Evolutionary conservation across 108 stramenopile species (phyloP).

Genomic region (Parietichytrium sp.): DNA sequence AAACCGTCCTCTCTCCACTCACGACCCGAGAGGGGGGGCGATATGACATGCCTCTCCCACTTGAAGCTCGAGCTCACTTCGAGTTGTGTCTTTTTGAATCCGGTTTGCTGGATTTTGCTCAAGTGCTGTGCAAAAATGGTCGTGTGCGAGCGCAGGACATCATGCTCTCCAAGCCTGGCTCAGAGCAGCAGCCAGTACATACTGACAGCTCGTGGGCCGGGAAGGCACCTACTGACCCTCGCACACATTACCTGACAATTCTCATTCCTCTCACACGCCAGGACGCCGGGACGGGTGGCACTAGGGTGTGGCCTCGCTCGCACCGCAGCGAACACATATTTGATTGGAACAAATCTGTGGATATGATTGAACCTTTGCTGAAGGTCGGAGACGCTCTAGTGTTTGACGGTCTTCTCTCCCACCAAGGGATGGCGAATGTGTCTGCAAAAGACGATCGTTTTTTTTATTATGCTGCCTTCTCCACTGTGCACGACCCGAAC

Average conservation of each 20-base stretch:
- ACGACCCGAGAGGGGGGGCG: slow-evolving; percentile 9
- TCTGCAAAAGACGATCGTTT: slow-evolving; percentile 35
- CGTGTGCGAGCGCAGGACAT: slow-evolving; percentile 16
- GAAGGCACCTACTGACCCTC: not conserved
- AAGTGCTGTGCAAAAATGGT: not conserved
- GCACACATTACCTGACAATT: slow-evolving; percentile 3
- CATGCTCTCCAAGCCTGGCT: slow-evolving; percentile 20
- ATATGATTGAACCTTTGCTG: slow-evolving; percentile 21
- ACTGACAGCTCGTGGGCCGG: slow-evolving; percentile 6
- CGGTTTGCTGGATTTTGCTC: not conserved
- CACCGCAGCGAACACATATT: not conserved
- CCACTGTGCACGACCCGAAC: slow-evolving; percentile 38
- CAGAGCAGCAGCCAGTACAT: not conserved
- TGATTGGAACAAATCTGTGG: not conserved
- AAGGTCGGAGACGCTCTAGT: slow-evolving; percentile 46
- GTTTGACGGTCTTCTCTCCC: slow-evolving; percentile 38
- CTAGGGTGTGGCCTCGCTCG: slow-evolving; percentile 20
- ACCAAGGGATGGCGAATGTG: slow-evolving; percentile 36
- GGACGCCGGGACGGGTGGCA: not conserved
- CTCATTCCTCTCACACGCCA: slow-evolving; percentile 26
- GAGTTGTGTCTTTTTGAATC: not conserved
- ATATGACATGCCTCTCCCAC: slow-evolving; percentile 9
- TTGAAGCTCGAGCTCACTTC: not conserved
- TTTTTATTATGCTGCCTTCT: slow-evolving; percentile 46
- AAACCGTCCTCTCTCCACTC: slow-evolving; percentile 25